phyloP scores from a whole-genome alignment of 257 asterid species.

The Penstemon davidsonii region DNA sequence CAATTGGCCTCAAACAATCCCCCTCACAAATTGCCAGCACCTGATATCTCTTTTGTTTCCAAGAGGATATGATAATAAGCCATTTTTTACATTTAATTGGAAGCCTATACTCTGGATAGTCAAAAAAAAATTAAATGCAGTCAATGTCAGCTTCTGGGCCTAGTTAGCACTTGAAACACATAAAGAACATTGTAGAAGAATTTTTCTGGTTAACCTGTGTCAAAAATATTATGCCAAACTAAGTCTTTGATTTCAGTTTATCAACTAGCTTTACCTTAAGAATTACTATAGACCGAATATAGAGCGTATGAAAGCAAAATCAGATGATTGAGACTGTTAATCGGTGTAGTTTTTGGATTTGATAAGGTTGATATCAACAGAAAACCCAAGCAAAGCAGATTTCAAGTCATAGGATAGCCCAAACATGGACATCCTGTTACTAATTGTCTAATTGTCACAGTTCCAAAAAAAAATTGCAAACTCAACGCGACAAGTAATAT shows the following conservation, averaged over 20 bases:
- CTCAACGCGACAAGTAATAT: too few relatives aligned
- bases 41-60: not conserved
- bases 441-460: too few relatives aligned
- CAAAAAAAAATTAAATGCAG: not conserved
- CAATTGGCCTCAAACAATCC: not conserved
- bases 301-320: too few relatives aligned
- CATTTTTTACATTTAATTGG: not conserved
- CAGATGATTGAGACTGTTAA: too few relatives aligned
- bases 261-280: not conserved
- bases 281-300: too few relatives aligned
- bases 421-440: too few relatives aligned
- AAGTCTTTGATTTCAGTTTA: not conserved
- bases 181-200: not conserved
- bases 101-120: not conserved
- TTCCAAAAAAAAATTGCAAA: too few relatives aligned
- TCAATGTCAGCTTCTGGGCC: slow-evolving; percentile 3
- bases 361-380: too few relatives aligned
- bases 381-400: too few relatives aligned
- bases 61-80: slow-evolving; percentile 5
- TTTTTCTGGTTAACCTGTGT: not conserved
- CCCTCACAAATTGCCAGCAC: slow-evolving; percentile 10
- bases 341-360: too few relatives aligned
- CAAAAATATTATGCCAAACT: not conserved
- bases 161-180: not conserved
- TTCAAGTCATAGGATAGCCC: too few relatives aligned